Conservation (phyloP, 208 protist genomes). For the Leptomonas pyrrhocoris region DNA sequence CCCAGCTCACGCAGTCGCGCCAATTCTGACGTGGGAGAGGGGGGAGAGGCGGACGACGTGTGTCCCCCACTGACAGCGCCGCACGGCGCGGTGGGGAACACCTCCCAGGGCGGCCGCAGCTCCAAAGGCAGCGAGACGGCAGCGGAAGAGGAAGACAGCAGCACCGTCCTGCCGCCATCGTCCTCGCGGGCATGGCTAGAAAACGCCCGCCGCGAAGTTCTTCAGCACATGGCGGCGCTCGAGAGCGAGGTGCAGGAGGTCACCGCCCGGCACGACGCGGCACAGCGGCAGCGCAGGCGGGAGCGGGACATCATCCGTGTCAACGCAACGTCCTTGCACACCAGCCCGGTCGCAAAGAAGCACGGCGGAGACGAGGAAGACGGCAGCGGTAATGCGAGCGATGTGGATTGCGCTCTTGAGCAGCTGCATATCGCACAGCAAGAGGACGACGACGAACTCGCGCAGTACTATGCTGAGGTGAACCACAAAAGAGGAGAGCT, state of each 20-base stretch:
- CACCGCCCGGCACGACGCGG: conserved; percentile 25
- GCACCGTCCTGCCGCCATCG: not conserved
- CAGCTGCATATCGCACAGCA: conserved; percentile 31
- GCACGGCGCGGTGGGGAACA: not conserved
- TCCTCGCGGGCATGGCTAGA: conserved; percentile 22
- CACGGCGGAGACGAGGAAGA: not conserved
- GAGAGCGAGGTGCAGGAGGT: conserved; percentile 28
- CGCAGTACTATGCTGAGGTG: conserved; percentile 28
- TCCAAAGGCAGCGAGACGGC: not conserved
- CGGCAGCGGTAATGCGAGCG: not conserved
- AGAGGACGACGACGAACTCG: conserved; percentile 28
- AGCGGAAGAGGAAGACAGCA: not conserved
- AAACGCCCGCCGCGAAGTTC: conserved; percentile 23
- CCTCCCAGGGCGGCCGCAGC: not conserved
- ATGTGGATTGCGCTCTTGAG: conserved; percentile 25
- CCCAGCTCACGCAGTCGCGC: not conserved
- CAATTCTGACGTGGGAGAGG: not conserved
- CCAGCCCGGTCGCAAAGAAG: not conserved
- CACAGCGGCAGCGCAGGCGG: conserved; percentile 27
- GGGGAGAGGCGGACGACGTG: not conserved
- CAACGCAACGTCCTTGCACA: conserved; percentile 9
- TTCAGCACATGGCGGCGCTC: conserved; percentile 16
- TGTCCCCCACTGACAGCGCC: conserved; percentile 4
- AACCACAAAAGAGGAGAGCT: conserved; percentile 30
- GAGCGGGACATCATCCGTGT: conserved; percentile 27